phyloP scores from a whole-genome alignment of 345 rosid genomes.

The Adansonia digitata region DNA sequence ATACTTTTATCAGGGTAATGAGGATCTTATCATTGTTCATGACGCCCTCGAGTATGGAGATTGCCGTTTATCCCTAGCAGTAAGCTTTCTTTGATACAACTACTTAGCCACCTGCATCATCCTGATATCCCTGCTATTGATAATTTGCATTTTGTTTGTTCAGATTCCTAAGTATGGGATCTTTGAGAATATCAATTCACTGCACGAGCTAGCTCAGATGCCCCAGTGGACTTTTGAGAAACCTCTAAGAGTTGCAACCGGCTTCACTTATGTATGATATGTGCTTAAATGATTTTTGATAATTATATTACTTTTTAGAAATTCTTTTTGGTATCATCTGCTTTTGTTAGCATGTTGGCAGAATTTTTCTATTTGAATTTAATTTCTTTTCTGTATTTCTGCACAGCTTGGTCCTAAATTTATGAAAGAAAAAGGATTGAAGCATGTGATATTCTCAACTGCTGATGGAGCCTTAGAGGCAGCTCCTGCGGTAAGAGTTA shows the following conservation, averaged over 20 bases:
- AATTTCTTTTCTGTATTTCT: conserved; percentile 3
- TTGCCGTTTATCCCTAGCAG: conserved; percentile 83
- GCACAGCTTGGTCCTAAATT: conserved; percentile 87
- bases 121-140: conserved; percentile 9
- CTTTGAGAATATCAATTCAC: conserved; percentile 80
- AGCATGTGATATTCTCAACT: conserved; percentile 76
- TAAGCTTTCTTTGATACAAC: conserved; percentile 30
- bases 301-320: conserved; percentile 1
- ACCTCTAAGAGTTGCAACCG: conserved; percentile 90
- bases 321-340: conserved; percentile 1
- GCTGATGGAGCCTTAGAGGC: conserved; percentile 99
- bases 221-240: conserved; percentile 80
- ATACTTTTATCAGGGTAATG: conserved; percentile 52
- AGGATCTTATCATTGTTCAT: conserved; percentile 85
- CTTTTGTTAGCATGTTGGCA: conserved; percentile 5
- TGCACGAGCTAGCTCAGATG: conserved; percentile 79
- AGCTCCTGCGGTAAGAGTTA: conserved; percentile 83
- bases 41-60: conserved; percentile 92
- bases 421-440: conserved; percentile 69
- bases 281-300: conserved; percentile 15
- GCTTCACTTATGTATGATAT: conserved; percentile 76
- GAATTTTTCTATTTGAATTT: conserved; percentile 22
- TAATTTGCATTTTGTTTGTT: conserved; percentile 11
- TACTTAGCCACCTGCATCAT: neutral
- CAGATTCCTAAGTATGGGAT: conserved; percentile 94